Conservation (phyloP, 345 rosid species). For the Populus davidiana region DNA sequence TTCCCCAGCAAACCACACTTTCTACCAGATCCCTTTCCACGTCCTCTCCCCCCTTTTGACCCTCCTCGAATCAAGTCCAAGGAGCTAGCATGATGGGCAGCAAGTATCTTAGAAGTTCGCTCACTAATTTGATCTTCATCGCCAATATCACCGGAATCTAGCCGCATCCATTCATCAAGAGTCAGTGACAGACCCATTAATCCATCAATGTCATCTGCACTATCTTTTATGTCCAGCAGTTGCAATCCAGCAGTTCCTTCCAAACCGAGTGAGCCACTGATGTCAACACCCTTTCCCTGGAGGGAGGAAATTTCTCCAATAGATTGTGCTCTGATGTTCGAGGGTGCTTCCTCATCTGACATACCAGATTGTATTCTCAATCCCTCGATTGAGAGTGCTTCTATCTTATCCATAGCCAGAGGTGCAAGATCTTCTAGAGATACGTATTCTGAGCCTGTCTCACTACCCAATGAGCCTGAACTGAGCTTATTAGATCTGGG, state of each 20-base stretch:
- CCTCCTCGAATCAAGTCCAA: slow-evolving; percentile 62
- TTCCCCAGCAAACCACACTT: slow-evolving; percentile 84
- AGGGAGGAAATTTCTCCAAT: slow-evolving; percentile 71
- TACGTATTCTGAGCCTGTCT: slow-evolving; percentile 61
- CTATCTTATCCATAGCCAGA: slow-evolving; percentile 94
- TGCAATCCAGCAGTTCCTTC: slow-evolving; percentile 91
- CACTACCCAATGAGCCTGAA: slow-evolving; percentile 38
- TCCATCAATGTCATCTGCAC: slow-evolving; percentile 57
- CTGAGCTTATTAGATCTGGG: slow-evolving; percentile 34
- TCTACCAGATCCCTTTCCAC: slow-evolving; percentile 55
- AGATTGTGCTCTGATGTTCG: slow-evolving; percentile 64
- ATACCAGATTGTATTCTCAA: slow-evolving; percentile 88
- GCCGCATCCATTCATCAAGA: slow-evolving; percentile 89
- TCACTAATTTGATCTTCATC: slow-evolving; percentile 80
- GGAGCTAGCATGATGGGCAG: slow-evolving; percentile 86
- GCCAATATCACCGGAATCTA: slow-evolving; percentile 81
- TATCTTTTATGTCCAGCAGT: slow-evolving; percentile 62
- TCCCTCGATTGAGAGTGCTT: slow-evolving; percentile 94
- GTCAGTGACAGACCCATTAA: slow-evolving; percentile 85
- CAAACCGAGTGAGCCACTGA: slow-evolving; percentile 60
- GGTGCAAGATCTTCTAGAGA: slow-evolving; percentile 97
- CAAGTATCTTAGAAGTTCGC: slow-evolving; percentile 72
- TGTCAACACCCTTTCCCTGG: slow-evolving; percentile 57
- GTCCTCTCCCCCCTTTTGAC: slow-evolving; percentile 64
- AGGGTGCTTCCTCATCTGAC: slow-evolving; percentile 68